A percentile compares a stretch with the other conserved stretches of the same genome.
Evolutionary conservation across 2,329 filamentous ascomycete genomes (phyloP).

Genomic region (Dendrostoma leiphaemia): DNA sequence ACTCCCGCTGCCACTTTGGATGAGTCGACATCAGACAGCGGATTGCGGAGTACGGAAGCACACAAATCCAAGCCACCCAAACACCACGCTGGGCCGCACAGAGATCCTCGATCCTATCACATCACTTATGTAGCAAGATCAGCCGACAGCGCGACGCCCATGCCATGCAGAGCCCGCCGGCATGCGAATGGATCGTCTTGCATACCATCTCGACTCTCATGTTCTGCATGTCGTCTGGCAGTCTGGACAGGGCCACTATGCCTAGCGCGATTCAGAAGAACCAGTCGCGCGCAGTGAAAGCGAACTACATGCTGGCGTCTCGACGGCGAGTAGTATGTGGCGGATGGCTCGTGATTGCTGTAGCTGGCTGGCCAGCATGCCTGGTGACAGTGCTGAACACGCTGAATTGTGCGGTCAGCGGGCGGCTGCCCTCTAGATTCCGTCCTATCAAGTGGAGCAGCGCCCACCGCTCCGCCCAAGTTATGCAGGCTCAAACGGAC

Average conservation of each 20-base stretch:
- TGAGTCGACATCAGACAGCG: not conserved
- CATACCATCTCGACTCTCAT: constrained; percentile 4
- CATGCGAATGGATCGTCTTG: constrained; percentile 1
- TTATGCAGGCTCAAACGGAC: constrained; percentile 20
- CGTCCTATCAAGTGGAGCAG: constrained; percentile 21
- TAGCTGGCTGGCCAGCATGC: constrained; percentile 1
- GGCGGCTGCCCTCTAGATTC: constrained; percentile 14
- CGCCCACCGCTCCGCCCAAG: constrained; percentile 15
- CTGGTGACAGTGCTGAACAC: constrained; percentile 7
- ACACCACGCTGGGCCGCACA: not conserved
- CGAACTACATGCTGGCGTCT: constrained; percentile 4
- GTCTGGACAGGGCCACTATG: constrained; percentile 6
- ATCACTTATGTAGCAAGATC: not conserved
- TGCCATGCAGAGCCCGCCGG: constrained; percentile 4
- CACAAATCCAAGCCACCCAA: not conserved
- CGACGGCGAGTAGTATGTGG: constrained; percentile 13
- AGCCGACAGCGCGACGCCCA: constrained; percentile 10
- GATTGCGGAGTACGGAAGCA: not conserved
- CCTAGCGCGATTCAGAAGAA: constrained; percentile 9
- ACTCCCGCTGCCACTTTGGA: not conserved
- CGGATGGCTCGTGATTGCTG: constrained; percentile 13
- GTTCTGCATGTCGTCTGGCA: constrained; percentile 9
- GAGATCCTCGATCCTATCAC: not conserved
- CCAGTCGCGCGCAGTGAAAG: constrained; percentile 5
- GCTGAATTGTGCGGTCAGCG: constrained; percentile 22